A percentile compares a stretch with the other conserved stretches of the same genome.
phyloP scores from a whole-genome alignment of 768 basidiomycete species.

The Clavaria fumosa region DNA sequence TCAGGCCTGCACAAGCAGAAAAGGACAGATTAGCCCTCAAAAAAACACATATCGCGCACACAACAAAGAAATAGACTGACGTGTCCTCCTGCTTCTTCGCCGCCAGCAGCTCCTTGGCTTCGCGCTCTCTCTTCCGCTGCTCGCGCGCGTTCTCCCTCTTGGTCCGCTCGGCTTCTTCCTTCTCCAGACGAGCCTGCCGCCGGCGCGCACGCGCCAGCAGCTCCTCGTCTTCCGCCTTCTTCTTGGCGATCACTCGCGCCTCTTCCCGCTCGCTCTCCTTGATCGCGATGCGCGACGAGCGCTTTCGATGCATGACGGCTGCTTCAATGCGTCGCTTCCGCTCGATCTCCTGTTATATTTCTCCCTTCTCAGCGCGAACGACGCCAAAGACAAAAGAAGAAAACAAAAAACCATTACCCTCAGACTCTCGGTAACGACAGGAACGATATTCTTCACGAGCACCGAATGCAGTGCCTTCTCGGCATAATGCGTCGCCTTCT shows the following conservation, averaged over 20 bases:
- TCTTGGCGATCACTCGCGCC: slow-evolving; percentile 41
- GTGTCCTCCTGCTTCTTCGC: slow-evolving; percentile 16
- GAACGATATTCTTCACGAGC: slow-evolving; percentile 51
- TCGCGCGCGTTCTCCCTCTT: slow-evolving; percentile 48
- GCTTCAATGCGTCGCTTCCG: slow-evolving; percentile 50
- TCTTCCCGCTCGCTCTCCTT: slow-evolving; percentile 72
- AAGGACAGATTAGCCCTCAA: too few species aligned
- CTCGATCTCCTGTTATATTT: slow-evolving; percentile 57
- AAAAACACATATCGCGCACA: too few species aligned
- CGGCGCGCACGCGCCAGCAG: slow-evolving; percentile 49
- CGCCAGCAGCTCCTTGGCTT: slow-evolving; percentile 23
- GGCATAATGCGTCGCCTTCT: slow-evolving; percentile 57
- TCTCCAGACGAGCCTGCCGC: slow-evolving; percentile 37
- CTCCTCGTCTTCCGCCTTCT: slow-evolving; percentile 51
- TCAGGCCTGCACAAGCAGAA: slow-evolving; percentile 1
- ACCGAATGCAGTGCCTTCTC: slow-evolving; percentile 68
- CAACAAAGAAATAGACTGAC: slow-evolving; percentile 1
- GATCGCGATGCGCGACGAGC: slow-evolving; percentile 76
- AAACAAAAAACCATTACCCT: slow-evolving; percentile 28
- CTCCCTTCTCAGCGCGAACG: not conserved
- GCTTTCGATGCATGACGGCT: slow-evolving; percentile 72
- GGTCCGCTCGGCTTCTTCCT: slow-evolving; percentile 39
- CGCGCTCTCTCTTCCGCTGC: slow-evolving; percentile 32
- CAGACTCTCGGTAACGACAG: slow-evolving; percentile 51
- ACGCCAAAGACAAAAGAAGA: slow-evolving; percentile 6